A percentile compares a stretch with the other conserved stretches of the same genome.
Evolutionary conservation across 1,284 basidiomycete species (phyloP).

Genomic region (Trametes hirsuta): DNA sequence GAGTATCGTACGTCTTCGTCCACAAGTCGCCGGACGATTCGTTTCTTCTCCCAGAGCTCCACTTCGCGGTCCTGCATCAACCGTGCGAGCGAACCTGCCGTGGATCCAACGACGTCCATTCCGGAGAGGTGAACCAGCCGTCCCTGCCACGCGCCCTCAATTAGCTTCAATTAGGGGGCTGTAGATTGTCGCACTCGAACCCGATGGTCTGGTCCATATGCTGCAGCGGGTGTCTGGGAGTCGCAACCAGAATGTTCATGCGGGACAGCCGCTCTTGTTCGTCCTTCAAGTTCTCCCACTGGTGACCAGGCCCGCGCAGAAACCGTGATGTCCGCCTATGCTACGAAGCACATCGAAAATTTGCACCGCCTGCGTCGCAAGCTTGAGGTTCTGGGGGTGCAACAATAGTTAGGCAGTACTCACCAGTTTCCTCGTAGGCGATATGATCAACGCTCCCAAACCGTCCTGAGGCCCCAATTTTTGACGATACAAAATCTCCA

Average conservation of each 20-base stretch:
- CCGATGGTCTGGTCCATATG: conserved; percentile 94
- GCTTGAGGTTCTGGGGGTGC: neutral
- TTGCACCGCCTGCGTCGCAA: conserved; percentile 78
- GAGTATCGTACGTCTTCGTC: conserved; percentile 44
- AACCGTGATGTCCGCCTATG: conserved; percentile 89
- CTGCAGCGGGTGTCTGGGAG: conserved; percentile 72
- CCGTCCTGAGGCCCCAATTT: conserved; percentile 86
- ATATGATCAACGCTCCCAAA: conserved; percentile 92
- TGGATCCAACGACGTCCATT: conserved; percentile 63
- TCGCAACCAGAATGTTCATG: conserved; percentile 98
- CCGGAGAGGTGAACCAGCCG: conserved; percentile 61
- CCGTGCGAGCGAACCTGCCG: conserved; percentile 61
- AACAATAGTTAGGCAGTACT: conserved; percentile 41
- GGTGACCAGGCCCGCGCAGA: conserved; percentile 95
- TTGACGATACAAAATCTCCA: conserved; percentile 74
- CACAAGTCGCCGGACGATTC: conserved; percentile 54
- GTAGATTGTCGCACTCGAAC: conserved; percentile 83
- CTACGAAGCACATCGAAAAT: conserved; percentile 95
- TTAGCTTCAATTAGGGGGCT: conserved; percentile 52
- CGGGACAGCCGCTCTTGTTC: conserved; percentile 86
- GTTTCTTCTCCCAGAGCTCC: conserved; percentile 64
- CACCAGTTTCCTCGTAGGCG: conserved; percentile 93
- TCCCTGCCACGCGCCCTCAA: conserved; percentile 53
- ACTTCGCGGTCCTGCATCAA: conserved; percentile 61
- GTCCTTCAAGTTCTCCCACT: conserved; percentile 94